Conservation (phyloP, 139 green algal species). For the Tetradesmus obliquus region DNA sequence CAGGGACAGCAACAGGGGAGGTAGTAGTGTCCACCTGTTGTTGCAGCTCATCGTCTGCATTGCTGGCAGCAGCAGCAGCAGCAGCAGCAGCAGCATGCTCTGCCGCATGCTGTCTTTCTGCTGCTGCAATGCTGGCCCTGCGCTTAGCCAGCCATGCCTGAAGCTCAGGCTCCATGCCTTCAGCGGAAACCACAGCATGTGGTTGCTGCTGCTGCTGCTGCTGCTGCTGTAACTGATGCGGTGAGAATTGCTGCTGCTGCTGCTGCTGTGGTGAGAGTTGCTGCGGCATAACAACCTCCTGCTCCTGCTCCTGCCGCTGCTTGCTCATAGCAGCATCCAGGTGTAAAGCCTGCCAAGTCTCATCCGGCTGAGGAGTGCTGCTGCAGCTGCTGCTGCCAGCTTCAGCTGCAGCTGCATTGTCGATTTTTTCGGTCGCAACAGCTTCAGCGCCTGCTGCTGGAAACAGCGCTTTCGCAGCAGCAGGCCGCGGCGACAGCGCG, state of each 20-base stretch:
- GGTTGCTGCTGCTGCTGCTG: no score
- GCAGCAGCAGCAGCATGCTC: not conserved
- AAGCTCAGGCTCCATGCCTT: not conserved
- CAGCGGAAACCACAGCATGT: no score
- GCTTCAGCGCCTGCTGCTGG: no score
- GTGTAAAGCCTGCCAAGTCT: not conserved
- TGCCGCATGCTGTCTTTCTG: not conserved
- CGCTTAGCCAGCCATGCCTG: not conserved
- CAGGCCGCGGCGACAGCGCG: not conserved
- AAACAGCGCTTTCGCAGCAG: not conserved
- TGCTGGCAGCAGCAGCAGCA: not conserved
- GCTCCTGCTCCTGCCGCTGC: not conserved
- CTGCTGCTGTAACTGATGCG: no score
- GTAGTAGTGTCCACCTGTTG: no score
- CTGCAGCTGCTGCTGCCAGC: not conserved
- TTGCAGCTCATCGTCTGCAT: not conserved
- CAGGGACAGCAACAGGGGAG: no score
- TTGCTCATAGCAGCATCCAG: no score
- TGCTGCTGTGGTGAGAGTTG: no score
- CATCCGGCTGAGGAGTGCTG: not conserved
- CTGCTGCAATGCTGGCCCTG: not conserved
- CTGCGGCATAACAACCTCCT: not conserved
- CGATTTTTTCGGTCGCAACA: no score
- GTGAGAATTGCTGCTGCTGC: no score
- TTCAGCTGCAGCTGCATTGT: not conserved